These are phyloP conservation scores for Omphalotus olearius DNA, from an alignment of 1,284 basidiomycete genomes.

Conservation along the genomic window DNA sequence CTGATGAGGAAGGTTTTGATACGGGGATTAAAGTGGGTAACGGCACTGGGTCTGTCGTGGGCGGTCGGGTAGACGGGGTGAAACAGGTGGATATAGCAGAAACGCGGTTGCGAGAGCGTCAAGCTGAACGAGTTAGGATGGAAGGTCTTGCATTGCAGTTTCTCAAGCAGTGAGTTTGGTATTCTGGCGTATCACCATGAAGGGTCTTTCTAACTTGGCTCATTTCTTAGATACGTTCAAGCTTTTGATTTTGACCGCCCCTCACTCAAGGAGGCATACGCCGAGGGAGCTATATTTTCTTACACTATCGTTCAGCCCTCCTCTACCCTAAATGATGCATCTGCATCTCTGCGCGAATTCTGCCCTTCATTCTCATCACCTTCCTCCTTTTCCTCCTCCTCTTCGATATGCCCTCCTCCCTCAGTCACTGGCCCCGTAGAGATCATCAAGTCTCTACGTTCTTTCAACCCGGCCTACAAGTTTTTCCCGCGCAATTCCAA, in stretches of 20 bases:
- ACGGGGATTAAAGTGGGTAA: no score
- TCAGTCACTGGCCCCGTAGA: not conserved
- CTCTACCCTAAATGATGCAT: not conserved
- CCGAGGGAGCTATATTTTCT: conserved; percentile 3
- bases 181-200: no score
- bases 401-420: not conserved
- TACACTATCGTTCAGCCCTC: not conserved
- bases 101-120: not conserved
- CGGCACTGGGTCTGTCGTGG: no score
- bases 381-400: not conserved
- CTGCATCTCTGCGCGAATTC: not conserved
- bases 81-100: no score
- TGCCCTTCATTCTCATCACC: not conserved
- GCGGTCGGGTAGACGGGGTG: no score
- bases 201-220: not conserved
- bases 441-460: not conserved
- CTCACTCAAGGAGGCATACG: conserved; percentile 1
- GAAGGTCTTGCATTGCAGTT: conserved; percentile 4
- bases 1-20: no score
- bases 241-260: conserved; percentile 5
- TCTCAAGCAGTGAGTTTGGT: conserved; percentile 1
- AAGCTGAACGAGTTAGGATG: not conserved
- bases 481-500: not conserved
- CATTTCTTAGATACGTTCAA: not conserved
- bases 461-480: not conserved